Evolutionary conservation across 768 basidiomycete genomes (phyloP).

Genomic region (Lepiota brunneoincarnata): DNA sequence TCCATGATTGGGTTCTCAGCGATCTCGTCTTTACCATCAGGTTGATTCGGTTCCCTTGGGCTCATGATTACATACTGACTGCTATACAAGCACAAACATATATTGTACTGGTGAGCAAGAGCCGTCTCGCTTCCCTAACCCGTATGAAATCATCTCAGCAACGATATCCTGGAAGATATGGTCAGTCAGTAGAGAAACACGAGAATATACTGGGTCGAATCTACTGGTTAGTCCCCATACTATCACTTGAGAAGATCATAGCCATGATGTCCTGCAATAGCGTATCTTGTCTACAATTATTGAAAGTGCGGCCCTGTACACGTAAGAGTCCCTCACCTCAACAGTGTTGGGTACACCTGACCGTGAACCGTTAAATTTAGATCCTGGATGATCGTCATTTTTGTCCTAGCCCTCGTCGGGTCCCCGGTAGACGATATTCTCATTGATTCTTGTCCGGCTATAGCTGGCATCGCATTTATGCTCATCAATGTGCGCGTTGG

Average conservation of each 20-base stretch:
- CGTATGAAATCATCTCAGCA: not conserved
- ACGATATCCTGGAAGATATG: constrained; percentile 10
- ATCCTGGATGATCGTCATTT: constrained; percentile 15
- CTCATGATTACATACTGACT: not conserved
- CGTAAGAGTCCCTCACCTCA: constrained; percentile 7
- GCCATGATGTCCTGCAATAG: not conserved
- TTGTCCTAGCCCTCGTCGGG: constrained; percentile 5
- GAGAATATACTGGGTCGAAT: not conserved
- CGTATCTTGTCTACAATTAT: constrained; percentile 8
- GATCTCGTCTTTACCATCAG: constrained; percentile 7
- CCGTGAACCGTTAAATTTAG: constrained; percentile 2
- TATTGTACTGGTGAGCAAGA: constrained; percentile 7
- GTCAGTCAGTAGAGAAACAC: not conserved
- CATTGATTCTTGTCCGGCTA: constrained; percentile 13
- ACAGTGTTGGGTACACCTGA: not conserved
- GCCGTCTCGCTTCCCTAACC: not conserved
- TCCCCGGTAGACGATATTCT: constrained; percentile 15
- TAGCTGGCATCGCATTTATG: constrained; percentile 21
- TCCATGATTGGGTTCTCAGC: constrained; percentile 4
- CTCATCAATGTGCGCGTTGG: constrained; percentile 23
- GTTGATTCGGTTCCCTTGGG: not conserved
- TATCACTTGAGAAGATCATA: not conserved
- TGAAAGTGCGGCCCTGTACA: constrained; percentile 19
- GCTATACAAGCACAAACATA: constrained; percentile 1
- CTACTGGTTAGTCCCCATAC: not conserved